A percentile compares a stretch with the other conserved stretches of the same genome.
phyloP scores from a whole-genome alignment of 73 alveolate species.

The Paraurostyla sp. region DNA sequence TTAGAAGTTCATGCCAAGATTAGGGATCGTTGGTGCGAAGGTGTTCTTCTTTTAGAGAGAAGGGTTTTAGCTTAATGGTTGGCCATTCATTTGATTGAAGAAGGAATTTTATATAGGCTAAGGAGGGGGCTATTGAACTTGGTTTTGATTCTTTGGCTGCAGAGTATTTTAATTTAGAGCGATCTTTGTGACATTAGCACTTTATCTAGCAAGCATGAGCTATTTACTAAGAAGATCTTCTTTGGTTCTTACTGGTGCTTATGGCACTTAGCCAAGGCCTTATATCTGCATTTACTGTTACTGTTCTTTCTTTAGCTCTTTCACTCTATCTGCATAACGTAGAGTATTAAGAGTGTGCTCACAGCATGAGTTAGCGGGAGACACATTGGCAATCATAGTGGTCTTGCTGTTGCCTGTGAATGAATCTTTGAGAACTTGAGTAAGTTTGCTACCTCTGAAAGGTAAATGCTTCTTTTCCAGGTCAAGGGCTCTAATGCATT shows the following conservation, averaged over 20 bases:
- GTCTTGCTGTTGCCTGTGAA: conserved; percentile 98
- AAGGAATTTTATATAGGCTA: conserved; percentile 50
- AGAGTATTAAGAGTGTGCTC: conserved; percentile 99
- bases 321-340: conserved; percentile 99
- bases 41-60: conserved; percentile 50
- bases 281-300: background rate
- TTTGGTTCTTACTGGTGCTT: conserved; percentile 42
- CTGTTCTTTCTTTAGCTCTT: conserved; percentile 95
- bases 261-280: conserved; percentile 19
- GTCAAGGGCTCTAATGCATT: conserved; percentile 99
- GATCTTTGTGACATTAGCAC: conserved; percentile 55
- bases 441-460: conserved; percentile 99
- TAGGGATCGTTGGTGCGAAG: background rate
- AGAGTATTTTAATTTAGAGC: conserved; percentile 42
- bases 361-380: conserved; percentile 96
- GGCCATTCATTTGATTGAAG: conserved; percentile 29
- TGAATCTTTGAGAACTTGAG: conserved; percentile 99
- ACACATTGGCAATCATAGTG: conserved; percentile 98
- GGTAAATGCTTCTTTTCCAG: conserved; percentile 98
- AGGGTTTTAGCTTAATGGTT: background rate
- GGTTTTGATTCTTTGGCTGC: conserved; percentile 49
- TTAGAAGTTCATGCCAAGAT: background rate
- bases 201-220: conserved; percentile 80
- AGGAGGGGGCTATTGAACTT: background rate
- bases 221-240: conserved; percentile 72